These are phyloP conservation scores for Ascochyta fabae DNA, from an alignment of 2,329 filamentous ascomycete genomes.

Conservation along the genomic window DNA sequence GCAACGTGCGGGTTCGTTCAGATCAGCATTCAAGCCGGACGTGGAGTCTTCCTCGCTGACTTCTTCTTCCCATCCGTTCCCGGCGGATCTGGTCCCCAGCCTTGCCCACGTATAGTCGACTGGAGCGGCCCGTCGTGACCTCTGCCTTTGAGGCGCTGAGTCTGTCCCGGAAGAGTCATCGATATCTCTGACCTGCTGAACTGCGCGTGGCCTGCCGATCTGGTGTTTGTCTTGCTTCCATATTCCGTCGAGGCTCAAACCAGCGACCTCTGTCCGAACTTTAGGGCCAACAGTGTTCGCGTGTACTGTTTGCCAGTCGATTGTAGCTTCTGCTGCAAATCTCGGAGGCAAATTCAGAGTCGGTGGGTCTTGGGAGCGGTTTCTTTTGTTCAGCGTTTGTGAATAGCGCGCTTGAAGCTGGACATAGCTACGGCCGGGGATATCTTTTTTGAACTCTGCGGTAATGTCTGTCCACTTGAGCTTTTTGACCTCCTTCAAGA, in stretches of 20 bases:
- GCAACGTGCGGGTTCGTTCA: constrained; percentile 1
- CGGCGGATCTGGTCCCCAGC: constrained; percentile 4
- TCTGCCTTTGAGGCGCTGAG: constrained; percentile 20
- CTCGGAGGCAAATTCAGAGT: constrained; percentile 30
- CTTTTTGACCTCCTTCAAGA: constrained; percentile 50
- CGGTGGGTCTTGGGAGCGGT: constrained; percentile 32
- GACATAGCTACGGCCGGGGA: constrained; percentile 38
- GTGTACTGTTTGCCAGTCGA: constrained; percentile 33
- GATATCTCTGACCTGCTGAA: constrained; percentile 6
- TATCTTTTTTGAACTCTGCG: constrained; percentile 32
- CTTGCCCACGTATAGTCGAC: constrained; percentile 40
- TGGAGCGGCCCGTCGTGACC: constrained; percentile 31
- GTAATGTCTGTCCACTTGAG: constrained; percentile 48
- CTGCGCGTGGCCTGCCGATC: neutral
- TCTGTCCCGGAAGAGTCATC: constrained; percentile 32
- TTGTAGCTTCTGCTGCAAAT: constrained; percentile 33
- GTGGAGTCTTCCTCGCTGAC: neutral
- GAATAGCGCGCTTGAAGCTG: constrained; percentile 40
- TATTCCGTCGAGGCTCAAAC: neutral
- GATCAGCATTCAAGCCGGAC: neutral
- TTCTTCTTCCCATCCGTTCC: constrained; percentile 9
- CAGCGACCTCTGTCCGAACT: neutral
- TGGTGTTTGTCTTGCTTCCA: neutral
- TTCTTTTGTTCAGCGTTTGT: constrained; percentile 32
- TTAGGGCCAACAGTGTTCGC: neutral